Conservation (phyloP, 2,329 filamentous ascomycete species). For the Penicillium sp. region DNA sequence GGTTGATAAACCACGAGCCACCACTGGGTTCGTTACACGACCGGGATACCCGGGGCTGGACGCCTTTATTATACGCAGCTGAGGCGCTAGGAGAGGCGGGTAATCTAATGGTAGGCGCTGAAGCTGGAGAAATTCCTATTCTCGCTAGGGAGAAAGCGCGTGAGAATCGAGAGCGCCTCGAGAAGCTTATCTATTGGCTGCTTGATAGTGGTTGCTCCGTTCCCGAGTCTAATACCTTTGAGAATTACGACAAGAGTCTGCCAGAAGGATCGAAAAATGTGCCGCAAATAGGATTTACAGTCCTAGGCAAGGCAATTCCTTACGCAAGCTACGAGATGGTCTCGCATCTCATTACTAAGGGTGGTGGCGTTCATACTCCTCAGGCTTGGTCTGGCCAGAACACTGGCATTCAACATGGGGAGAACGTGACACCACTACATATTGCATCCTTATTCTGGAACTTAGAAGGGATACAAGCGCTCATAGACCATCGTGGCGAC, state of each 20-base stretch:
- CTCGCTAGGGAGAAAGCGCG: neutral
- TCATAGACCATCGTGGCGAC: neutral
- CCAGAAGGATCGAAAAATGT: neutral
- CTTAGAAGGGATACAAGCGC: neutral
- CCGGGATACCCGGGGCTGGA: neutral
- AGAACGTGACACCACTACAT: neutral
- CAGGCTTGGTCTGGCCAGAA: neutral
- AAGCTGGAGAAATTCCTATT: no score
- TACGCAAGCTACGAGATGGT: neutral
- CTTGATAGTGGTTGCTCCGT: neutral
- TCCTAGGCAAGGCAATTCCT: neutral
- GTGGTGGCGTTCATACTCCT: neutral
- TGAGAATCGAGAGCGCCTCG: neutral
- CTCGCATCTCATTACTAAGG: neutral
- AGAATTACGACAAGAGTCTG: neutral
- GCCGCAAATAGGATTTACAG: neutral
- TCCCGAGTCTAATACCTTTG: neutral
- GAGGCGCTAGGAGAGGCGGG: neutral
- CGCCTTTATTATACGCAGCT: neutral
- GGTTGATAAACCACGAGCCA: neutral
- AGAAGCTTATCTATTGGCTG: neutral
- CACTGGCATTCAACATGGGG: neutral
- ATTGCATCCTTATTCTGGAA: neutral
- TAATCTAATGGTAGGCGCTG: neutral
- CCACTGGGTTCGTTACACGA: neutral